Evolutionary conservation across 768 basidiomycete species (phyloP), one percentile per base, ranked within the genome.

Genomic region (Boletus bicolor): DNA sequence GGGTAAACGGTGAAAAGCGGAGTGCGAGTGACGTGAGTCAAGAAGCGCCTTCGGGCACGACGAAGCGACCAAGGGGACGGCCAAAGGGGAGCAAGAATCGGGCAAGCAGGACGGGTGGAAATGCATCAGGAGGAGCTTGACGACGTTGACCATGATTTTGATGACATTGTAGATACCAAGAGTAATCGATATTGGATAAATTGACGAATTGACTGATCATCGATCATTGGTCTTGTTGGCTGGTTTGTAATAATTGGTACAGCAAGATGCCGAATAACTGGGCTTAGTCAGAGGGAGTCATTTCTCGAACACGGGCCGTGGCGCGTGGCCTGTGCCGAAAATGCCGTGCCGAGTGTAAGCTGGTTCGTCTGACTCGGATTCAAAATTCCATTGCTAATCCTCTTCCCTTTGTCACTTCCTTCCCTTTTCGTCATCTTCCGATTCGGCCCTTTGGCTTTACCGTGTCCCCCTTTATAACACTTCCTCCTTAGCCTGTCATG

Each of bases 31-130:
- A 61, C 43, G 60, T 58, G 58, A 68, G 47, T 44, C 57, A 56
- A 72, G 77, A 68, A 66, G 74, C 39, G 17, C 50, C 66, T 6
- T 28, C 60, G 37, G 57, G 63, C 1, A 59, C 68, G 14, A 62
- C 67, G 7, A 87, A 86, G 58, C 71, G 85, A 14, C 83, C 86
- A 0, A 74, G 86, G 42, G 86, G 86, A 28, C 72, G 86, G 9
- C 86, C 86, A 35, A 85, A 84, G 63, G 87, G 87, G 2, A 89
- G 86, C 66, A 87, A 85, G 69, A 87, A 86, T 32, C 68, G 70
- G 46, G 58, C 58, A 0, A 57, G 63, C 46, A 66, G 51, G 49
- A 9, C 62, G 39, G 57, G 60, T 15, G 68, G 63, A 17, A 55
- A 59, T 42, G 49, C 35, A 12, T 38, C 59, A 21, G 63, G 61